phyloP scores from a whole-genome alignment of 2,329 filamentous ascomycete genomes.

The Lachnellula suecica region DNA sequence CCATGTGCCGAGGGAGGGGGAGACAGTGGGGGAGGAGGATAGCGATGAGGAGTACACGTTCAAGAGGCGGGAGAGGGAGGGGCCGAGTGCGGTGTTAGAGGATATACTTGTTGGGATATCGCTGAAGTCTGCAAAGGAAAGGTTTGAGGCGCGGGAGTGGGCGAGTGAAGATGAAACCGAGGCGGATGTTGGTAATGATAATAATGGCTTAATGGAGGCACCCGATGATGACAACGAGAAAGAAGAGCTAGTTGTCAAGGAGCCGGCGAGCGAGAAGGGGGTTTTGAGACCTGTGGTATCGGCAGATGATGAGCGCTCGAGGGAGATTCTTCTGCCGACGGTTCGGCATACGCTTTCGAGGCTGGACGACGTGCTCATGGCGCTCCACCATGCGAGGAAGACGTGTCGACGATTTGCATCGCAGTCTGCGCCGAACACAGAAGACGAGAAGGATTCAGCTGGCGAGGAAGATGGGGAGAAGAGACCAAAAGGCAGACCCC shows the following conservation, averaged over 20 bases:
- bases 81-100: constrained; percentile 62
- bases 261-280: constrained; percentile 3
- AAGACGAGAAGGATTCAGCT: constrained; percentile 16
- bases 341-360: constrained; percentile 68
- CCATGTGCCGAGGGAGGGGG: constrained; percentile 58
- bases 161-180: constrained; percentile 19
- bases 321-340: constrained; percentile 63
- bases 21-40: constrained; percentile 47
- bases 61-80: constrained; percentile 40
- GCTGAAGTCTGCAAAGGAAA: constrained; percentile 66
- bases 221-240: constrained; percentile 7
- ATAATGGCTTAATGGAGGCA: too few relatives aligned
- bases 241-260: constrained; percentile 9
- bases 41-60: constrained; percentile 52
- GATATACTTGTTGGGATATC: constrained; percentile 69
- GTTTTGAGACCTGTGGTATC: constrained; percentile 51
- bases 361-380: constrained; percentile 67
- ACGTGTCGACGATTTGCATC: constrained; percentile 42
- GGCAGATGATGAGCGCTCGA: constrained; percentile 69
- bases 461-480: constrained; percentile 9
- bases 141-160: constrained; percentile 47
- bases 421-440: constrained; percentile 33
- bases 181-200: background rate
- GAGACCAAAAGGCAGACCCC: constrained; percentile 19
- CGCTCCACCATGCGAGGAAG: constrained; percentile 66